Conservation (phyloP, 331 rosid genomes). For the Pyracantha coccinea region DNA sequence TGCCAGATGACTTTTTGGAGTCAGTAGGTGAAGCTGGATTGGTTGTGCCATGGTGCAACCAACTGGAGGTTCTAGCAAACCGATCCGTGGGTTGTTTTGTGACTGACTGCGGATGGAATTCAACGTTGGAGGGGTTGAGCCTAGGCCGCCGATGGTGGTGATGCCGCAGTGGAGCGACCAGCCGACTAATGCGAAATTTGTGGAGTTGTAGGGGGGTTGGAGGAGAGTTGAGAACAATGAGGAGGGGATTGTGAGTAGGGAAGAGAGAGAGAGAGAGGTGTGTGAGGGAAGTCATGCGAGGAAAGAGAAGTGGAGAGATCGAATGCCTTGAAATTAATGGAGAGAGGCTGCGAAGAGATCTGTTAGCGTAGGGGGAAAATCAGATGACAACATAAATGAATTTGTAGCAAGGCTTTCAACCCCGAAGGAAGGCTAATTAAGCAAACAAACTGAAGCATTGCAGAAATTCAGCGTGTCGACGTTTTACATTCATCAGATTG, state of each 20-base stretch:
- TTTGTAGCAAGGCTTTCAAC: constrained; percentile 13
- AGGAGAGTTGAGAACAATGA: constrained; percentile 14
- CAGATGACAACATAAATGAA: constrained; percentile 20
- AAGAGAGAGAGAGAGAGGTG: constrained; percentile 21
- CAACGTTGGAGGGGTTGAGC: constrained; percentile 30
- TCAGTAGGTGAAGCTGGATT: constrained; percentile 19
- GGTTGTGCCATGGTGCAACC: constrained; percentile 40
- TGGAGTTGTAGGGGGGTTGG: constrained; percentile 32
- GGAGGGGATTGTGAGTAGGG: constrained; percentile 21
- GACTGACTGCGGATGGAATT: constrained; percentile 41
- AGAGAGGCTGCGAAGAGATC: constrained; percentile 26
- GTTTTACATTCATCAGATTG: neutral
- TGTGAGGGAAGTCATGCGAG: constrained; percentile 23
- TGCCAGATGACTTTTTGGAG: constrained; percentile 4
- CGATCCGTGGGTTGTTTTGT: constrained; percentile 32
- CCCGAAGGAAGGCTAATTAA: neutral
- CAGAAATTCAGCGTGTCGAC: neutral
- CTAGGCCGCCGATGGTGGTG: constrained; percentile 34
- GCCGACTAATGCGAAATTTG: constrained; percentile 29
- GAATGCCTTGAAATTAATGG: constrained; percentile 22
- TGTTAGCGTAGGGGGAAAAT: constrained; percentile 22
- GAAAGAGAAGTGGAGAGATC: constrained; percentile 23
- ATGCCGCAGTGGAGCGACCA: constrained; percentile 37
- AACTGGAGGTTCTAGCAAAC: constrained; percentile 29
- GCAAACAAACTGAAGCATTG: neutral